Evolutionary conservation across 208 protist genomes (phyloP).

Genomic region (Wallacemonas sp.): DNA sequence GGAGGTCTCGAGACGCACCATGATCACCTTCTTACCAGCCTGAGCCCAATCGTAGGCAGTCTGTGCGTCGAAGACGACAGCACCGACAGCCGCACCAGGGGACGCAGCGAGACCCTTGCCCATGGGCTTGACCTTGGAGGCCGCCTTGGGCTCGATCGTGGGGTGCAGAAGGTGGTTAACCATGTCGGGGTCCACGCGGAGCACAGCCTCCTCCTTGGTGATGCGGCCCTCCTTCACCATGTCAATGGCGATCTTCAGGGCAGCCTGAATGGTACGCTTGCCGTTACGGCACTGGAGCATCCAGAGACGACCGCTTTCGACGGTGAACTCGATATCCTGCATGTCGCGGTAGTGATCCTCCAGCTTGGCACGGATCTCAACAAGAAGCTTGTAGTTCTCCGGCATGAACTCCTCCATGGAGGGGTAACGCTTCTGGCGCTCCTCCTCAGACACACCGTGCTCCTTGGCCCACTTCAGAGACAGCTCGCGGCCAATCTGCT

Average conservation of each 20-base stretch:
- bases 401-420: constrained; percentile 89
- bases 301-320: constrained; percentile 93
- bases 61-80: constrained; percentile 90
- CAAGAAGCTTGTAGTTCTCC: constrained; percentile 84
- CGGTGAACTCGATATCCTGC: constrained; percentile 97
- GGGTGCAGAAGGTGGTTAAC: constrained; percentile 92
- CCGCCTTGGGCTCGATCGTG: constrained; percentile 66
- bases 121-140: constrained; percentile 57
- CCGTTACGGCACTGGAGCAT: constrained; percentile 94
- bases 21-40: constrained; percentile 81
- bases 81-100: constrained; percentile 91
- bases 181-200: constrained; percentile 80
- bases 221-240: constrained; percentile 93
- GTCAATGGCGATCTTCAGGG: constrained; percentile 88
- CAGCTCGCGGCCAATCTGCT: constrained; percentile 71
- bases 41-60: constrained; percentile 56
- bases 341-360: constrained; percentile 95
- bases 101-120: constrained; percentile 92
- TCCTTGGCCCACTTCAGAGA: constrained; percentile 71
- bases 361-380: constrained; percentile 72
- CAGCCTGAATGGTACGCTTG: constrained; percentile 92
- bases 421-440: constrained; percentile 58
- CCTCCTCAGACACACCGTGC: constrained; percentile 68
- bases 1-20: constrained; percentile 93
- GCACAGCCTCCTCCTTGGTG: constrained; percentile 85